Evolutionary conservation across 2,329 filamentous ascomycete species (phyloP).

Genomic region (Alternaria arbusti): DNA sequence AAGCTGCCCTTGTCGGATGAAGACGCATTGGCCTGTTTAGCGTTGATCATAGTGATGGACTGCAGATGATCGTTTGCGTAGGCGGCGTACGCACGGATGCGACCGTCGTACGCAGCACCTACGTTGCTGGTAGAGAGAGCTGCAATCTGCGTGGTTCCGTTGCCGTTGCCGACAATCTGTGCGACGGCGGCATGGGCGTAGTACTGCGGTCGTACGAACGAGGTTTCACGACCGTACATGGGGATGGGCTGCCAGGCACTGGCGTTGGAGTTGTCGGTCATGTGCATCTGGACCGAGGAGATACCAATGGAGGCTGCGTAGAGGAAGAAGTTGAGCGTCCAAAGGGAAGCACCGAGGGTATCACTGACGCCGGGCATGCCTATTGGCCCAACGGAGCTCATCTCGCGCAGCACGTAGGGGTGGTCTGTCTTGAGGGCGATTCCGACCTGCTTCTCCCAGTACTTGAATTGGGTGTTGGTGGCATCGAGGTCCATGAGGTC

Average conservation of each 20-base stretch:
- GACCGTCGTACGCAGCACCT: slow-evolving; percentile 48
- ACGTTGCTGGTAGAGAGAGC: slow-evolving; percentile 39
- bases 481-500: slow-evolving; percentile 55
- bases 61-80: slow-evolving; percentile 54
- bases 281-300: slow-evolving; percentile 59
- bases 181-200: slow-evolving; percentile 60
- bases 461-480: slow-evolving; percentile 56
- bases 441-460: slow-evolving; percentile 54
- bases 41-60: slow-evolving; percentile 57
- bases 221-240: slow-evolving; percentile 49
- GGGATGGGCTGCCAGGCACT: slow-evolving; percentile 58
- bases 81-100: slow-evolving; percentile 53
- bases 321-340: slow-evolving; percentile 61
- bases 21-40: slow-evolving; percentile 52
- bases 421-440: slow-evolving; percentile 52
- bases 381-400: slow-evolving; percentile 59
- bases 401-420: slow-evolving; percentile 59
- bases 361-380: slow-evolving; percentile 56
- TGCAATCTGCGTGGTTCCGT: slow-evolving; percentile 55
- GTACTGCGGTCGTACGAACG: slow-evolving; percentile 58
- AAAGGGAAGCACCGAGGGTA: slow-evolving; percentile 58
- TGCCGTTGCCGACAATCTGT: slow-evolving; percentile 57
- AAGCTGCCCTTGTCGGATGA: slow-evolving; percentile 46
- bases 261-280: slow-evolving; percentile 61
- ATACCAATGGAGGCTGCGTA: slow-evolving; percentile 58